These are phyloP conservation scores for Ploettnerulaceae sp. DNA, from an alignment of 2,329 filamentous ascomycete species.

Conservation along the genomic window DNA sequence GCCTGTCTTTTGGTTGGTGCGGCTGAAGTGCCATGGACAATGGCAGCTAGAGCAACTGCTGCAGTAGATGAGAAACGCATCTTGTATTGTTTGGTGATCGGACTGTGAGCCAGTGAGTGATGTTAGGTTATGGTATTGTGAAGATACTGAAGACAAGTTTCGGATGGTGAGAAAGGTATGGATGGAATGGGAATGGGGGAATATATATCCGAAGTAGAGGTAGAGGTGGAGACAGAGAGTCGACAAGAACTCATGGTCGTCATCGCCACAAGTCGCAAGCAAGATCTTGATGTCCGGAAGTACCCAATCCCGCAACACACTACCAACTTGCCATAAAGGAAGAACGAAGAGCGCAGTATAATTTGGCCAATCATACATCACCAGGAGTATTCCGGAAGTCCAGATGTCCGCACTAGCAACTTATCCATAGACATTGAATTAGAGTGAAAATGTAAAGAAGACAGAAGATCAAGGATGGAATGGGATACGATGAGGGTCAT, in stretches of 20 bases:
- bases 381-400: neutral
- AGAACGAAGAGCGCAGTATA: neutral
- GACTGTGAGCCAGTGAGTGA: neutral
- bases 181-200: neutral
- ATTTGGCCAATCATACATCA: neutral
- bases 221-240: neutral
- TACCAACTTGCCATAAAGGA: neutral
- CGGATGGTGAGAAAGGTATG: neutral
- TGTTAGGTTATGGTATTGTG: neutral
- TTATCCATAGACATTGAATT: too few relatives aligned
- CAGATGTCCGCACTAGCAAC: neutral
- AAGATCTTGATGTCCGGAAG: neutral
- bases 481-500: neutral
- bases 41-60: slow-evolving; percentile 13
- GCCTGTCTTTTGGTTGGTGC: slow-evolving; percentile 25
- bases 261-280: neutral
- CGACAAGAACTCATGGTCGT: slow-evolving; percentile 1
- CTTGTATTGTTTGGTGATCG: neutral
- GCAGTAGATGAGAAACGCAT: slow-evolving; percentile 28
- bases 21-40: slow-evolving; percentile 15
- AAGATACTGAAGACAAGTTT: neutral
- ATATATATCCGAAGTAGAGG: too few relatives aligned
- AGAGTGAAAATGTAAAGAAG: neutral
- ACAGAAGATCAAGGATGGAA: neutral
- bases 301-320: neutral